These are phyloP conservation scores for Saccharomyces kudriavzevii DNA, from an alignment of 805 yeast species.

Conservation along the genomic window DNA sequence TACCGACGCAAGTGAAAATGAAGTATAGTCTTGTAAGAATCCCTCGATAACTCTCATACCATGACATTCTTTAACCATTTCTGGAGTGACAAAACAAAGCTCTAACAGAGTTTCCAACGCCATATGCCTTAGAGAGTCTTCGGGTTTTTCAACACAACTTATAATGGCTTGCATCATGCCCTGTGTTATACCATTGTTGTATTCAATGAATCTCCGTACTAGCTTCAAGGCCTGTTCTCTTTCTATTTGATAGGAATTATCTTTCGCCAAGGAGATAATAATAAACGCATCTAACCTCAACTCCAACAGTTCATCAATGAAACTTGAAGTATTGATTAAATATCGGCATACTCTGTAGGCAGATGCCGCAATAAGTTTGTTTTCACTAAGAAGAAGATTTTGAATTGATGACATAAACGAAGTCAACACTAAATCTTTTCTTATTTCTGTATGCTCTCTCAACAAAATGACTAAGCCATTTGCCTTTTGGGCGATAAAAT, in stretches of 20 bases:
- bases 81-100: constrained; percentile 39
- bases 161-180: constrained; percentile 62
- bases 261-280: constrained; percentile 56
- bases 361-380: constrained; percentile 58
- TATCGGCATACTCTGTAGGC: constrained; percentile 71
- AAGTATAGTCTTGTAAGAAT: constrained; percentile 20
- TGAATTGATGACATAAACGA: constrained; percentile 53
- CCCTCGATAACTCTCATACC: constrained; percentile 37
- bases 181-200: constrained; percentile 52
- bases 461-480: constrained; percentile 57
- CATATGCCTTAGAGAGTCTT: constrained; percentile 42
- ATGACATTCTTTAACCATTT: constrained; percentile 37
- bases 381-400: constrained; percentile 47
- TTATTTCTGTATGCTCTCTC: constrained; percentile 48
- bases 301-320: constrained; percentile 46
- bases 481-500: constrained; percentile 41
- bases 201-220: constrained; percentile 51
- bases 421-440: constrained; percentile 53
- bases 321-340: constrained; percentile 45
- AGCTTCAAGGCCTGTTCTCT: constrained; percentile 71
- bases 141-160: constrained; percentile 50
- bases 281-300: constrained; percentile 55
- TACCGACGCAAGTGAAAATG: constrained; percentile 20
- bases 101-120: constrained; percentile 55
- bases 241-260: constrained; percentile 47